Evolutionary conservation across 192 early-diverging fungal genomes (phyloP), one percentile per base, ranked within the genome.

Genomic region (Phycomyces nitens): DNA sequence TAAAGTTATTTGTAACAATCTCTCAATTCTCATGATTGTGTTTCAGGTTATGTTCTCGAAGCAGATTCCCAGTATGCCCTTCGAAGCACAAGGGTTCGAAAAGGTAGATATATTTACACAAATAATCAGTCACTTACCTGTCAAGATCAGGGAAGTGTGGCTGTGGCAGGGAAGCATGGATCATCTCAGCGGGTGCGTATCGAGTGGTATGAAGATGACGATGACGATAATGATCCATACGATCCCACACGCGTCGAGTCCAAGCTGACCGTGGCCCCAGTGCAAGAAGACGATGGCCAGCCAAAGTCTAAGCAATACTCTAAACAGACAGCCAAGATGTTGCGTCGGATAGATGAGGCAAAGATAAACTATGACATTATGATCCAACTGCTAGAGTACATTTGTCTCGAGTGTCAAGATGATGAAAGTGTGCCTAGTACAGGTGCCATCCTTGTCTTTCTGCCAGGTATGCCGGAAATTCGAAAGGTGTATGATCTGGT

Each of bases 401-500:
- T 86, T 29, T 86, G 75, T 38, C 50, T 50, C 16, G 38, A 62
- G 38, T 18, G 38, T 59, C 65, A 23, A 69, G 38, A 49, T 14
- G 42, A 24, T 11, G 27, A 52, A 11, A n/a, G 55, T 71, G 38
- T 89, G 79, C 77, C 72, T 71, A 15, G 44, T 15, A 54, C 52
- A 9, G 91, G 92, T 1, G 85, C 89, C 0, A 87, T 93, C 12
- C 65, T 94, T 8, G 77, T 93, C 27, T 93, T 94, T 71, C 53
- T 93, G 38, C 78, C 83, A 0, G 84, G 84, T 20, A 77, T 87
- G 81, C 75, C 77, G 20, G 90, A 92, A 62, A 93, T 93, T 47
- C 78, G 86, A 39, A 74, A 77, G 18, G 43, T 90, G 26, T 75
- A 80, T 66, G 72, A 82, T 58, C 52, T 72, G 14, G 62, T 91